phyloP scores from a whole-genome alignment of 257 asterid species.

The Salvia miltiorrhiza region DNA sequence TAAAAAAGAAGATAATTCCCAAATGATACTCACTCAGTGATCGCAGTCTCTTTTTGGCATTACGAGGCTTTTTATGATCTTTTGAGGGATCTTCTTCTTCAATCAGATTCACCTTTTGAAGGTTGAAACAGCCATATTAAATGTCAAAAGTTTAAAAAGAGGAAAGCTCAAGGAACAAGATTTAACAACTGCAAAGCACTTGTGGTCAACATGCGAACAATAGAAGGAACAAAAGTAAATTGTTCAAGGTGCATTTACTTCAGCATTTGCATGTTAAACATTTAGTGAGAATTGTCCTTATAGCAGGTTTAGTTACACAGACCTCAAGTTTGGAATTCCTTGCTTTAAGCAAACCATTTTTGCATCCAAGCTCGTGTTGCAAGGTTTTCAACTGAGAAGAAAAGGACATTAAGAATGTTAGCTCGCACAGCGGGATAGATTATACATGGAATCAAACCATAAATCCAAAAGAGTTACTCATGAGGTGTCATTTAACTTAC shows the following conservation, averaged over 20 bases:
- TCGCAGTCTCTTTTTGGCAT: conserved; percentile 30
- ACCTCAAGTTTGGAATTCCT: conserved; percentile 48
- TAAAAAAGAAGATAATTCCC: background rate
- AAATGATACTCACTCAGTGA: conserved; percentile 44
- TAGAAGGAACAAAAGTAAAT: background rate
- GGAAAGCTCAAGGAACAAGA: background rate
- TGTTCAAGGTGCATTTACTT: conserved; percentile 39
- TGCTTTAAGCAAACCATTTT: conserved; percentile 49
- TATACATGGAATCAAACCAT: background rate
- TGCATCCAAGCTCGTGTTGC: conserved; percentile 75
- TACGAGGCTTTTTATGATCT: conserved; percentile 27
- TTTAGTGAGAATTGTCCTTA: background rate
- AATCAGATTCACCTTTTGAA: conserved; percentile 13
- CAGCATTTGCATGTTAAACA: conserved; percentile 22
- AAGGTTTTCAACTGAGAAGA: conserved; percentile 53
- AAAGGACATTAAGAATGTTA: background rate
- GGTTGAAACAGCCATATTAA: conserved; percentile 11
- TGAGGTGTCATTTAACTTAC: conserved; percentile 32
- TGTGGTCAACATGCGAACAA: background rate
- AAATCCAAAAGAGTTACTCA: background rate
- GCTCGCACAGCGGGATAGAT: background rate
- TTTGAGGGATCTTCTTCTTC: conserved; percentile 25
- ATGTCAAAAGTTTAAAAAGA: background rate
- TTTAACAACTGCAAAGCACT: background rate
- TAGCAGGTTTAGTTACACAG: conserved; percentile 14